phyloP scores from a whole-genome alignment of 2,329 filamentous ascomycete genomes.

The Ascochyta koolunga region DNA sequence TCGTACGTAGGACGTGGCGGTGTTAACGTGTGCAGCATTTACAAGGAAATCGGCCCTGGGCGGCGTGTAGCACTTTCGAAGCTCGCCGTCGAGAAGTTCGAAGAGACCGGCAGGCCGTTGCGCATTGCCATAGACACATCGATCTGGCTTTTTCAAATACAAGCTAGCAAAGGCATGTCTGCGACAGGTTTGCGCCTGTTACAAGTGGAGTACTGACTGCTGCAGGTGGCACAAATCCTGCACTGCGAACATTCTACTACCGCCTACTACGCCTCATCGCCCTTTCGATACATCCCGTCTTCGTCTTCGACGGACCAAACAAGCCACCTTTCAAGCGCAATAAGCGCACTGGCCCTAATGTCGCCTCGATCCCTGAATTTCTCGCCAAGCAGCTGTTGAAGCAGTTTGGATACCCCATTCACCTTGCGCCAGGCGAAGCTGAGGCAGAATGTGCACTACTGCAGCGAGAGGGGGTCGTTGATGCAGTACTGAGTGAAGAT shows the following conservation, averaged over 20 bases:
- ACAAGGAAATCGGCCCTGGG: conserved; percentile 84
- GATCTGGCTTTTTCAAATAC: conserved; percentile 96
- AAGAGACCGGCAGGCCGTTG: conserved; percentile 72
- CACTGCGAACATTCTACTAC: conserved; percentile 90
- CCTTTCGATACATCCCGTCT: conserved; percentile 82
- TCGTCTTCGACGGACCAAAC: conserved; percentile 87
- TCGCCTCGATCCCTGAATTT: conserved; percentile 71
- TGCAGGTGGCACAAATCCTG: conserved; percentile 82
- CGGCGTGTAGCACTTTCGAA: conserved; percentile 81
- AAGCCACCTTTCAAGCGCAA: conserved; percentile 90
- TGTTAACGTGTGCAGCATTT: conserved; percentile 67
- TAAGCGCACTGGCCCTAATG: conserved; percentile 69
- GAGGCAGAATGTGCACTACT: conserved; percentile 94
- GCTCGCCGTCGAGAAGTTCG: conserved; percentile 78
- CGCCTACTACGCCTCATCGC: conserved; percentile 78
- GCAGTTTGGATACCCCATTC: conserved; percentile 81
- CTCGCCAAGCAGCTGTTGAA: conserved; percentile 83
- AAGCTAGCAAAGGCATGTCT: conserved; percentile 71
- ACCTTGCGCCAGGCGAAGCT: conserved; percentile 91
- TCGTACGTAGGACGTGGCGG: background rate
- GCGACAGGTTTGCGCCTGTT: conserved; percentile 1
- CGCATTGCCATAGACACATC: conserved; percentile 91
- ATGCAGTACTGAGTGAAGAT: conserved; percentile 94
- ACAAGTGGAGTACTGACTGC: conserved; percentile 18
- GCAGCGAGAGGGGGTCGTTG: conserved; percentile 71